These are phyloP conservation scores for Santalum album DNA, from an alignment of 164 flowering plant genomes.

Conservation along the genomic window DNA sequence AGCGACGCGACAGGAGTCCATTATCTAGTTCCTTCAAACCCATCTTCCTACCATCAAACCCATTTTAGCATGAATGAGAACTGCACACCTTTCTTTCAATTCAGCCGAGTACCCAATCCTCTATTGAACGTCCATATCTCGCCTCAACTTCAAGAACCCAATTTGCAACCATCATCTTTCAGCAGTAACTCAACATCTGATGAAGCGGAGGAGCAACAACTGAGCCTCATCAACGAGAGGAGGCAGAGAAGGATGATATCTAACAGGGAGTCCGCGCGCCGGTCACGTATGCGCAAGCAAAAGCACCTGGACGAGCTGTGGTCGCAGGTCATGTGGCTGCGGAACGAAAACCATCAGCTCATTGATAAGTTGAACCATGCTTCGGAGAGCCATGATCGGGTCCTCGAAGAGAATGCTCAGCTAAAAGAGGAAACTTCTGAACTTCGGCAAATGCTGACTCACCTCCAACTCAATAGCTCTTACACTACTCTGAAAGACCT, in stretches of 20 bases:
- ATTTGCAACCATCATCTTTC: conserved; percentile 26
- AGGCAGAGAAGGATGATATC: conserved; percentile 91
- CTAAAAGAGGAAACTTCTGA: conserved; percentile 64
- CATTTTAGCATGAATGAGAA: conserved; percentile 13
- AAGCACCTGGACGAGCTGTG: conserved; percentile 86
- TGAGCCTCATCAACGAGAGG: conserved; percentile 61
- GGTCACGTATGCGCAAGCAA: conserved; percentile 97
- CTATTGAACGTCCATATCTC: conserved; percentile 21
- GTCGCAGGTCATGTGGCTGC: conserved; percentile 74
- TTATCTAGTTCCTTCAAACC: conserved; percentile 27
- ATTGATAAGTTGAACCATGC: conserved; percentile 62
- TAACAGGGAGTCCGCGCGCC: conserved; percentile 84
- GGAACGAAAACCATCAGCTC: conserved; percentile 74
- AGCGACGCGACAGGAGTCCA: conserved; percentile 26
- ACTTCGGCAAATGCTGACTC: conserved; percentile 51
- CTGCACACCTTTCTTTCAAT: conserved; percentile 18
- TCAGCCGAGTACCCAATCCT: conserved; percentile 18
- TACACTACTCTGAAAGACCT: conserved; percentile 30
- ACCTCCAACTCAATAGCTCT: conserved; percentile 44
- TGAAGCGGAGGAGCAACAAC: conserved; percentile 73
- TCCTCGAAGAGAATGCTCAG: conserved; percentile 55
- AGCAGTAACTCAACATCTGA: conserved; percentile 84
- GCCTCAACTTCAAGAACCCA: conserved; percentile 38
- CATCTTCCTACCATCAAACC: conserved; percentile 27
- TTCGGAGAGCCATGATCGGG: conserved; percentile 54